phyloP scores from a whole-genome alignment of 192 early-diverging fungal genomes.

The Backusella australiensis region DNA sequence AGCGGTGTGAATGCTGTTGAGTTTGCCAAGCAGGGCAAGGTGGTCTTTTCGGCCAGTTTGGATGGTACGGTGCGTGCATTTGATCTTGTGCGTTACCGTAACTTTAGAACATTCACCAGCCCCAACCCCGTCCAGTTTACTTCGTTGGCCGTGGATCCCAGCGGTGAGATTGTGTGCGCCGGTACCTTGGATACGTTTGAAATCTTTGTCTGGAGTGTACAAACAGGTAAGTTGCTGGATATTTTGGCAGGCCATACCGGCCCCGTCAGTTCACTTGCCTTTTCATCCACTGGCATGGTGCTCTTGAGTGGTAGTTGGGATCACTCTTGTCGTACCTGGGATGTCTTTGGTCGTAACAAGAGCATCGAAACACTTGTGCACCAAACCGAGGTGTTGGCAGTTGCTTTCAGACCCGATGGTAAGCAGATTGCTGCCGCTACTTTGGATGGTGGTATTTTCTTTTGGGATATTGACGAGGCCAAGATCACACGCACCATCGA shows the following conservation, averaged over 20 bases:
- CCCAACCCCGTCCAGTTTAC: conserved; percentile 95
- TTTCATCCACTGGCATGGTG: conserved; percentile 79
- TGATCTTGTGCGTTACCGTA: conserved; percentile 96
- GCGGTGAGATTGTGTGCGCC: conserved; percentile 96
- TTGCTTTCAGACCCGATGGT: conserved; percentile 90
- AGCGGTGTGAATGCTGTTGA: conserved; percentile 78
- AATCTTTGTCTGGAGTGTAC: conserved; percentile 98
- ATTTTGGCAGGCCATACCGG: conserved; percentile 92
- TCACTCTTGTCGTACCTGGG: conserved; percentile 84
- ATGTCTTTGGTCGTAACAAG: conserved; percentile 86
- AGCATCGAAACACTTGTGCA: conserved; percentile 78
- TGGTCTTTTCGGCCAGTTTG: conserved; percentile 90
- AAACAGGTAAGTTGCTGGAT: conserved; percentile 97
- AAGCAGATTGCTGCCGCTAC: conserved; percentile 84
- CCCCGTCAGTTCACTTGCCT: conserved; percentile 81
- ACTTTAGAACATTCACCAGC: conserved; percentile 96
- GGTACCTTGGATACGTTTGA: conserved; percentile 94
- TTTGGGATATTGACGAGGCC: conserved; percentile 88
- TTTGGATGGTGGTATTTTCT: conserved; percentile 88
- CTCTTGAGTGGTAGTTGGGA: conserved; percentile 95
- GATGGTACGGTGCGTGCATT: conserved; percentile 99
- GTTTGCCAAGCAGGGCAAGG: conserved; percentile 91
- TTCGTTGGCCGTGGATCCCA: conserved; percentile 90
- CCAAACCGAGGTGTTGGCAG: conserved; percentile 78
- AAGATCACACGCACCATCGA: conserved; percentile 78